Conservation (phyloP, 441 rosid species). For the Flueggea neowawraea region DNA sequence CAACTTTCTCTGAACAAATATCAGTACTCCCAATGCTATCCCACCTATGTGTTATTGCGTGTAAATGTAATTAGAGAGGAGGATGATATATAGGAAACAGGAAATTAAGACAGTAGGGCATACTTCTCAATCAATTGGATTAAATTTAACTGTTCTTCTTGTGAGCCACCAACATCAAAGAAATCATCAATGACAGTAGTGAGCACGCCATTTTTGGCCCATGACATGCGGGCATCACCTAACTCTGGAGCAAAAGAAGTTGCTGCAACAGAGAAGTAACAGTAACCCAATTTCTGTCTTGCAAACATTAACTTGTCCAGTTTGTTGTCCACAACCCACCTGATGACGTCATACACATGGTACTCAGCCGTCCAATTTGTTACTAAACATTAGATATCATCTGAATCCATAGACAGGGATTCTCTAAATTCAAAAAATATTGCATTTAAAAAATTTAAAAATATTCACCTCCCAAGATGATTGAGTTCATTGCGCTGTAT, state of each 20-base stretch:
- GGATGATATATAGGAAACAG: conserved; percentile 2
- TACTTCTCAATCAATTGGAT: conserved; percentile 57
- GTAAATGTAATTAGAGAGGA: conserved; percentile 1
- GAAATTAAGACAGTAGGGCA: conserved; percentile 10
- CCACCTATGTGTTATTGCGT: conserved; percentile 37
- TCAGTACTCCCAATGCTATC: conserved; percentile 36
- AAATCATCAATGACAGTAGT: conserved; percentile 85
- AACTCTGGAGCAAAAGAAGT: conserved; percentile 53
- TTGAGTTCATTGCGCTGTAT: conserved; percentile 59
- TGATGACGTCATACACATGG: conserved; percentile 15
- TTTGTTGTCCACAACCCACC: conserved; percentile 67
- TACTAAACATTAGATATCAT: no score
- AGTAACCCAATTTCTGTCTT: conserved; percentile 71
- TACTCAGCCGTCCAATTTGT: background rate
- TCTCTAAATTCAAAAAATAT: no score
- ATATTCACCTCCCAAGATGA: conserved; percentile 56
- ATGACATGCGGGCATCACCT: conserved; percentile 76
- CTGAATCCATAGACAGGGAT: no score
- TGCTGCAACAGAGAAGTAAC: conserved; percentile 84
- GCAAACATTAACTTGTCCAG: conserved; percentile 77
- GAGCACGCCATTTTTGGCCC: conserved; percentile 89
- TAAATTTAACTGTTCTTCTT: conserved; percentile 63
- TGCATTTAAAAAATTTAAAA: background rate
- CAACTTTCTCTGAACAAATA: conserved; percentile 68
- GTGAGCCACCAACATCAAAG: conserved; percentile 80